Base-by-base conservation (phyloP, 306 rosid species). In the Hippophae tibetana region DNA sequence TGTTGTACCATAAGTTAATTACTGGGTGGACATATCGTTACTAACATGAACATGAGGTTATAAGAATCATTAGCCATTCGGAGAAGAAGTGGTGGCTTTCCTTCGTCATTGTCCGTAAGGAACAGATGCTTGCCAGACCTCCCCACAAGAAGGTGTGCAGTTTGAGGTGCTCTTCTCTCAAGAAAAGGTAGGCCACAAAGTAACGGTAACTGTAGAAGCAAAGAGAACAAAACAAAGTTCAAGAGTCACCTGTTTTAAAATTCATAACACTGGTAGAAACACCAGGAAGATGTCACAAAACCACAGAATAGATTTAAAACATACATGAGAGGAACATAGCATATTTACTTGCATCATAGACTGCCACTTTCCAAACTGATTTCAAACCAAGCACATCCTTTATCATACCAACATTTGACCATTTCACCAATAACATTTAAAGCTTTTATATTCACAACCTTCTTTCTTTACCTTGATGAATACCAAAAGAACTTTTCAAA, bases 81-180 rank as follows among this genome's bases (percentile, higher is more conserved):
- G 68, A 92, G 81, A 50, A 87, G 89, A 71, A 92, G 95, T 62
- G 98, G 94, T 61, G 79, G 89, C 69, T 76, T 81, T 26, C 83
- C 93, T 43, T 75, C 78, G 61, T 87, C 96, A 9, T 66, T 55
- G 58, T 92, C 98, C 52, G 78, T 80, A 40, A 92, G 92, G 75
- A 92, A 92, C 43, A 92, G 95, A 78, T 92, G 96, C 80, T 92
- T 92, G 62, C 98, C 98, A 11, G 98, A 76, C 81, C 89, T 83
- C 70, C 96, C 98, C 43, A 74, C 95, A 72, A 92, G 72, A 70
- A 87, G 78, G 81, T 90, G 98, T 23, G 98, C 96, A 52, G 98
- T 80, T 78, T 87, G 79, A 49, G 95, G 75, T 42, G 96, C 98
- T 69, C 84, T 81, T 82, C 86, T 85, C 80, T 92, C 96, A 53